phyloP scores from a whole-genome alignment of 768 basidiomycete species.

The Zangia roseola region DNA sequence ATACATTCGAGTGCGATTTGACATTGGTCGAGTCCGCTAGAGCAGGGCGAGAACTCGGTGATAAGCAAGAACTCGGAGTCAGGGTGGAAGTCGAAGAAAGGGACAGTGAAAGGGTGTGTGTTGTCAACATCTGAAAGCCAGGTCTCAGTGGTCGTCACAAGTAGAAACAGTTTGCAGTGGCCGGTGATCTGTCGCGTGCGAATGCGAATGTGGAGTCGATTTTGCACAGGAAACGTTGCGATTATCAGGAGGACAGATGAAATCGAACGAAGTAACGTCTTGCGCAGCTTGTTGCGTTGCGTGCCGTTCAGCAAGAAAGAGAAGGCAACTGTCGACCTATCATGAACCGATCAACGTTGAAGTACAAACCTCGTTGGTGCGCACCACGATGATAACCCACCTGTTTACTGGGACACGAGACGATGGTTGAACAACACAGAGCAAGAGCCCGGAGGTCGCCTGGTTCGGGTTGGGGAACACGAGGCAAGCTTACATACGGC shows the following conservation, averaged over 20 bases:
- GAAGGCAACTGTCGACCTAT: conserved; percentile 2
- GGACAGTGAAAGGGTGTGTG: conserved; percentile 4
- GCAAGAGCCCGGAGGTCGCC: conserved; percentile 22
- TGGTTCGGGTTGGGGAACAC: conserved; percentile 27
- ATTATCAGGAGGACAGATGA: conserved; percentile 21
- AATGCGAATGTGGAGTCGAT: conserved; percentile 4
- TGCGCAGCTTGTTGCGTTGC: conserved; percentile 28
- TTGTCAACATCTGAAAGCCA: conserved; percentile 19
- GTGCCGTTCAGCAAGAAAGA: conserved; percentile 8
- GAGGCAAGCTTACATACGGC: conserved; percentile 31
- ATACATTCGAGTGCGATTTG: conserved; percentile 6
- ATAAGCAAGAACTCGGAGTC: background rate
- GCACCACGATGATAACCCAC: conserved; percentile 12
- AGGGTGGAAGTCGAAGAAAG: background rate
- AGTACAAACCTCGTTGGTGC: background rate
- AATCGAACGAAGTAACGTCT: conserved; percentile 28
- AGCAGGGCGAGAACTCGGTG: conserved; percentile 14
- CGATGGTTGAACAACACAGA: conserved; percentile 22
- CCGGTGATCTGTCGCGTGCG: conserved; percentile 12
- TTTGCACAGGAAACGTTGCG: conserved; percentile 18
- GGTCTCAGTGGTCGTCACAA: conserved; percentile 5
- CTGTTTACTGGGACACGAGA: conserved; percentile 25
- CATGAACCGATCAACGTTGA: background rate
- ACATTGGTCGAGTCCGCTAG: conserved; percentile 29
- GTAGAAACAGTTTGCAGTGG: conserved; percentile 5